Percentiles rank a stretch among this genome's conserved stretches.
phyloP scores from a whole-genome alignment of 75 land plant genomes.

The Pinus taeda region DNA sequence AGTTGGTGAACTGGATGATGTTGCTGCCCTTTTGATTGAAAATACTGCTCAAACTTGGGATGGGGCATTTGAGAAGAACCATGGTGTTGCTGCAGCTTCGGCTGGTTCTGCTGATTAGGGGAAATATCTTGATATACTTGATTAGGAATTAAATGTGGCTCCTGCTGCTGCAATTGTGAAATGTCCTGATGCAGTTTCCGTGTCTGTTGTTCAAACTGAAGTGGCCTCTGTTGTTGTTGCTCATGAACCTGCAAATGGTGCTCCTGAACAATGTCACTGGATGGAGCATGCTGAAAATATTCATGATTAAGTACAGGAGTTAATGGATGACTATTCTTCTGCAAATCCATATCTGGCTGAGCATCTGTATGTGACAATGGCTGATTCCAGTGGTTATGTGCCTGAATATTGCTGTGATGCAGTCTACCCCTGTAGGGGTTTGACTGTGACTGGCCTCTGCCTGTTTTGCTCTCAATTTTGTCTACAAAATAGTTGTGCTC shows the following conservation, averaged over 20 bases:
- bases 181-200: neutral
- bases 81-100: neutral
- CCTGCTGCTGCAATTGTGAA: neutral
- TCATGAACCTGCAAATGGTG: slow-evolving; percentile 8
- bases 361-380: neutral
- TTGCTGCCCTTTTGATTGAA: neutral
- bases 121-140: neutral
- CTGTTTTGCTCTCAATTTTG: neutral
- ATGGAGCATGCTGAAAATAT: neutral
- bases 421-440: neutral
- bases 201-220: neutral
- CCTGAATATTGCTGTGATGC: neutral
- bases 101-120: neutral
- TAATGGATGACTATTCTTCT: slow-evolving; percentile 1
- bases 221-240: neutral
- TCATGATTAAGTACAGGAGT: slow-evolving; percentile 1
- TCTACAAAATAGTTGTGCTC: neutral
- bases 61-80: neutral
- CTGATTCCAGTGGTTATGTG: neutral
- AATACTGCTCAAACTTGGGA: neutral
- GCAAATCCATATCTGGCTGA: neutral
- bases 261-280: neutral
- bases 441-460: neutral
- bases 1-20: neutral
- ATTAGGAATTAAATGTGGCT: neutral